Base-by-base conservation (phyloP, 2,329 filamentous ascomycete genomes). In the Colletotrichum paranaense region DNA sequence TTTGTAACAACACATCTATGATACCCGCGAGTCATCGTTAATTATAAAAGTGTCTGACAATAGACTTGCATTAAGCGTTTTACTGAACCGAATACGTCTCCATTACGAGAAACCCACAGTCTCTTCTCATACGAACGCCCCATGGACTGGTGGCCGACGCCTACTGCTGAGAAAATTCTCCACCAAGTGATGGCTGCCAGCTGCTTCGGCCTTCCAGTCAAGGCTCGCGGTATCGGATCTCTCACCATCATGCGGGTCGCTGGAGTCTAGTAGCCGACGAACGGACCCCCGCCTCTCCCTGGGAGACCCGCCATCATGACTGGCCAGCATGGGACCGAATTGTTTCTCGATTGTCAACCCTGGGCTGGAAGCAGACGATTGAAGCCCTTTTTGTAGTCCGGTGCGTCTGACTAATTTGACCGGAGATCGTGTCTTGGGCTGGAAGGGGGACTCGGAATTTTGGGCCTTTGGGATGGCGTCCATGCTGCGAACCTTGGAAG, bases 121-220 rank as follows among this genome's bases (percentile, higher is more conserved):
- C 9, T 0, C 30, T 24, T 28, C 26, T 80, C 64, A 83, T 24
- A 83, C 42, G 70, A 84, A 82, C 1, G 79, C 82, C 38, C 80
- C 83, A 14, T 83, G 84, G 28, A 81, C 78, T 49, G 85, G 83
- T 14, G 83, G 82, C 73, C 79, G 85, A 19, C 85, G 82, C 22
- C 88, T 83, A 59, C 84, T 88, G 72, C 82, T 88, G 32, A 90
- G 80, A 76, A 90, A 90, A 62, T 86, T 72, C 65, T 90, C 88
- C 8, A 90, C 88, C 86, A 90, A 89, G 55, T 82, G 82, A 78
- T 85, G 85, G 76, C 87, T 87, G 2, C 86, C 86, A 72, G 84
- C 78, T 0, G 78, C 78, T 70, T 85, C 83, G 0, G 80, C 78
- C 52, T 83, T 80, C 68, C 75, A 70, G 7, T 78, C 67, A 1